These are phyloP conservation scores for Xylariaceae sp. DNA, from an alignment of 2,329 filamentous ascomycete species.

Conservation along the genomic window DNA sequence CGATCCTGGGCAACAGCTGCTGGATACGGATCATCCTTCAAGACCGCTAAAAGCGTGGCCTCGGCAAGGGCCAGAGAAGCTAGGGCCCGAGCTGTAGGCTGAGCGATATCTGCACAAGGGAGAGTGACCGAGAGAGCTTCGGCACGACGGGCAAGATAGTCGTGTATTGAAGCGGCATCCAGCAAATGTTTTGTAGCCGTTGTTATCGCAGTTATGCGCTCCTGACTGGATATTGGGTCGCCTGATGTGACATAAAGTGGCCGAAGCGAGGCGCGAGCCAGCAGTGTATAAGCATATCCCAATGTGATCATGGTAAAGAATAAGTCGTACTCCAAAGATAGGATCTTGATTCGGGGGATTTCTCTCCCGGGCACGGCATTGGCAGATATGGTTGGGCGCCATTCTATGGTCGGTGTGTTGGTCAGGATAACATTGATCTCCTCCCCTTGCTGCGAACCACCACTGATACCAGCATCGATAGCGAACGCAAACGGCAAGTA, in stretches of 20 bases:
- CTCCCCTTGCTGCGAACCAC: constrained; percentile 48
- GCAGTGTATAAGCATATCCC: constrained; percentile 65
- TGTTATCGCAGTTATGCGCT: constrained; percentile 63
- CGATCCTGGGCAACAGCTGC: constrained; percentile 73
- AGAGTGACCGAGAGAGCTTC: constrained; percentile 37
- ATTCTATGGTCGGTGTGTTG: constrained; percentile 62
- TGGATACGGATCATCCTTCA: constrained; percentile 93
- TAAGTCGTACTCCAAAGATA: constrained; percentile 75
- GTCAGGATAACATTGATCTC: constrained; percentile 62
- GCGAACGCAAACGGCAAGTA: constrained; percentile 83
- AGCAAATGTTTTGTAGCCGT: constrained; percentile 72
- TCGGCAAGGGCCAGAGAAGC: constrained; percentile 71
- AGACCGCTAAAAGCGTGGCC: constrained; percentile 79
- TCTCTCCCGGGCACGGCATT: constrained; percentile 60
- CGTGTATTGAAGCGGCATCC: constrained; percentile 71
- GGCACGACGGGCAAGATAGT: constrained; percentile 58
- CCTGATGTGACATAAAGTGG: constrained; percentile 63
- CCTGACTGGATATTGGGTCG: constrained; percentile 56
- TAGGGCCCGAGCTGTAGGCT: constrained; percentile 50
- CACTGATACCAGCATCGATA: constrained; percentile 65
- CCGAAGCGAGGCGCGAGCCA: constrained; percentile 67
- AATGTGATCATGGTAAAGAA: constrained; percentile 73
- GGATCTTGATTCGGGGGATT: constrained; percentile 59
- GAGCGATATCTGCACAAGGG: constrained; percentile 49
- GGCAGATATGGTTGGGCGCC: constrained; percentile 73